Percentiles rank a stretch among this genome's conserved stretches.
These are phyloP conservation scores for Paramarasmius palmivorus DNA, from an alignment of 1,284 basidiomycete genomes.

Conservation along the genomic window DNA sequence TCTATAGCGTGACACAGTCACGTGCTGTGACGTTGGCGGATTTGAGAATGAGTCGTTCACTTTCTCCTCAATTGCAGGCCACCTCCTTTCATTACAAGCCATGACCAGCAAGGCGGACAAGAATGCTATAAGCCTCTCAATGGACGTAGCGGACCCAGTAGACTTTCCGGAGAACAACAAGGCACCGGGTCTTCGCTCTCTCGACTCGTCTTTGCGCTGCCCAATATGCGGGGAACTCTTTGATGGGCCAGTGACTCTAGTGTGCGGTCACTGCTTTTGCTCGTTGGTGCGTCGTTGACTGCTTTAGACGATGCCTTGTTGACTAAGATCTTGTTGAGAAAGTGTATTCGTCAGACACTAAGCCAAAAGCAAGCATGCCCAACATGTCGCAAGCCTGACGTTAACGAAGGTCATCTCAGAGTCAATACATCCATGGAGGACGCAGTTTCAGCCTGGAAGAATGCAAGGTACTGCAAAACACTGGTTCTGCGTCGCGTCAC, in stretches of 20 bases:
- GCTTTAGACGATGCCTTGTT: background rate
- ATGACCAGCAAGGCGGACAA: background rate
- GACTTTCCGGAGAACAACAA: slow-evolving; percentile 55
- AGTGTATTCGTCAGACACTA: slow-evolving; percentile 69
- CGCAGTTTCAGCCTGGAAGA: slow-evolving; percentile 60
- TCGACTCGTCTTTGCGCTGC: slow-evolving; percentile 69
- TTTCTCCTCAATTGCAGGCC: no score
- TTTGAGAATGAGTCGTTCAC: no score
- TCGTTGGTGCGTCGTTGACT: slow-evolving; percentile 54
- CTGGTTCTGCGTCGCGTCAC: background rate
- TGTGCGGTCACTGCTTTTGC: slow-evolving; percentile 78
- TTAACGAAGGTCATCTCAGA: slow-evolving; percentile 59
- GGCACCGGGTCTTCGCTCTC: slow-evolving; percentile 53
- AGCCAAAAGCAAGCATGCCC: slow-evolving; percentile 63
- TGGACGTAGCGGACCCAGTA: slow-evolving; percentile 59
- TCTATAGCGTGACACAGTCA: no score
- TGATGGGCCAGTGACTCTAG: slow-evolving; percentile 66
- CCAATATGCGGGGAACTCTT: slow-evolving; percentile 71
- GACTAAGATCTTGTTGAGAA: slow-evolving; percentile 2
- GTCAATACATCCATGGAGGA: slow-evolving; percentile 63
- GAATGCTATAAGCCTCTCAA: slow-evolving; percentile 1
- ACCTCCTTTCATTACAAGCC: background rate
- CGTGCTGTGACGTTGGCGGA: no score
- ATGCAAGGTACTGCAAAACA: slow-evolving; percentile 50
- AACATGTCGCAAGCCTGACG: slow-evolving; percentile 50